These are phyloP conservation scores for Lactarius sp. DNA, from an alignment of 768 basidiomycete species.

Conservation along the genomic window DNA sequence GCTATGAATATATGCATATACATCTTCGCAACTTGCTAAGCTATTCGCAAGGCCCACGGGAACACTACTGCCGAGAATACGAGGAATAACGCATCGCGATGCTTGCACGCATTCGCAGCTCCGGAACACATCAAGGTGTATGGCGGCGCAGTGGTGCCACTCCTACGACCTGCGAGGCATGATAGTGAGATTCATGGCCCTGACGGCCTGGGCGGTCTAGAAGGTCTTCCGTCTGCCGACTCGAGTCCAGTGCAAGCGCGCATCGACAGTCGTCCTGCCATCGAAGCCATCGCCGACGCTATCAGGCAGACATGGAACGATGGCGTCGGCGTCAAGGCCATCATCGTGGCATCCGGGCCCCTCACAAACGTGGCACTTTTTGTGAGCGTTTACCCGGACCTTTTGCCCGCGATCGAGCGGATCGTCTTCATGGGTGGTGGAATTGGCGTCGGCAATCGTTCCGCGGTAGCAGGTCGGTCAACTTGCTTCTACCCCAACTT, in stretches of 20 bases:
- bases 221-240: conserved; percentile 57
- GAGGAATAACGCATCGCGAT: conserved; percentile 68
- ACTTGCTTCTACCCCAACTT: conserved; percentile 18
- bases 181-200: conserved; percentile 78
- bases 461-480: conserved; percentile 58
- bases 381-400: conserved; percentile 41
- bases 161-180: conserved; percentile 55
- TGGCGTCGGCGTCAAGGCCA: conserved; percentile 56
- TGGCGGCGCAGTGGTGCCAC: conserved; percentile 64
- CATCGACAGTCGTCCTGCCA: conserved; percentile 49
- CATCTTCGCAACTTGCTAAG: not conserved
- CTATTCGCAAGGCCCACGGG: conserved; percentile 61
- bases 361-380: conserved; percentile 70
- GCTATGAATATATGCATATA: not conserved
- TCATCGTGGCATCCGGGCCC: conserved; percentile 73
- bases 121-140: conserved; percentile 53
- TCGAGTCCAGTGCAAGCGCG: conserved; percentile 46
- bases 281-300: conserved; percentile 62
- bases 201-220: conserved; percentile 81
- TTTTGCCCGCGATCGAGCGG: conserved; percentile 54
- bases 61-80: conserved; percentile 64
- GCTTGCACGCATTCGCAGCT: conserved; percentile 71
- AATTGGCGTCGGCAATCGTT: conserved; percentile 76
- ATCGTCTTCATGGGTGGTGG: conserved; percentile 92
- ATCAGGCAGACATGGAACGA: conserved; percentile 53